Conservation (phyloP, 495 filamentous ascomycete species). For the Aspergillus mulundensis region DNA sequence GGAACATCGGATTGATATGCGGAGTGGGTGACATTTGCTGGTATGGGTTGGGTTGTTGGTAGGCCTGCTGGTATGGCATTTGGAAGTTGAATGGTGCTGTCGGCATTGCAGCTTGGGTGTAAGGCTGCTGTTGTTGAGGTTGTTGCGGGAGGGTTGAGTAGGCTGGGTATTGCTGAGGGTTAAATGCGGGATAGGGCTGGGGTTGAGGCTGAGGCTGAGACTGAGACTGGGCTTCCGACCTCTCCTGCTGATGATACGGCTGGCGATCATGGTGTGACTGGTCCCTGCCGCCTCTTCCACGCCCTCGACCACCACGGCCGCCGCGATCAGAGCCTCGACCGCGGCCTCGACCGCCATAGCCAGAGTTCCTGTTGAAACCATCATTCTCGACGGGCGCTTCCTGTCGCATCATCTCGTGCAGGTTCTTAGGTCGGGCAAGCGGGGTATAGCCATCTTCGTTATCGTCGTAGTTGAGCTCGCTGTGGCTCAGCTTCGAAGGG, state of each 20-base stretch:
- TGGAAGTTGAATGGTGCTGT: slow-evolving; percentile 35
- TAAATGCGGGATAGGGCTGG: slow-evolving; percentile 25
- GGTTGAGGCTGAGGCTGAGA: slow-evolving; percentile 23
- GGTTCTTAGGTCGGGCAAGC: slow-evolving; percentile 58
- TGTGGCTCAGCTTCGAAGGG: slow-evolving; percentile 39
- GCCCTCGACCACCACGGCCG: slow-evolving; percentile 43
- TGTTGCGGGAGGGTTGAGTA: slow-evolving; percentile 22
- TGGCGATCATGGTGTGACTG: slow-evolving; percentile 37
- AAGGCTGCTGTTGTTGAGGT: slow-evolving; percentile 30
- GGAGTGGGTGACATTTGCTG: slow-evolving; percentile 43
- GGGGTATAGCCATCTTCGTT: slow-evolving; percentile 64
- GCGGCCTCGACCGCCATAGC: slow-evolving; percentile 38
- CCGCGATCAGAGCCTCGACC: slow-evolving; percentile 43
- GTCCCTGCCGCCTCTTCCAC: slow-evolving; percentile 48
- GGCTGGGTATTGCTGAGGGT: slow-evolving; percentile 28
- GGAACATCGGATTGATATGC: slow-evolving; percentile 65
- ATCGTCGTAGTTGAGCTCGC: slow-evolving; percentile 53
- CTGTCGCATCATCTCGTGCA: slow-evolving; percentile 50
- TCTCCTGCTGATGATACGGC: slow-evolving; percentile 28
- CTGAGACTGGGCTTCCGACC: slow-evolving; percentile 21
- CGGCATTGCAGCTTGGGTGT: slow-evolving; percentile 28
- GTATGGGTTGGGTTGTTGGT: slow-evolving; percentile 36
- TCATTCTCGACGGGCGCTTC: slow-evolving; percentile 47
- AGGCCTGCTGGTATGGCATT: slow-evolving; percentile 35
- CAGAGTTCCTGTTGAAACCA: slow-evolving; percentile 22